Conservation (phyloP, 139 green algal genomes). For the Yamagishiella unicocca region DNA sequence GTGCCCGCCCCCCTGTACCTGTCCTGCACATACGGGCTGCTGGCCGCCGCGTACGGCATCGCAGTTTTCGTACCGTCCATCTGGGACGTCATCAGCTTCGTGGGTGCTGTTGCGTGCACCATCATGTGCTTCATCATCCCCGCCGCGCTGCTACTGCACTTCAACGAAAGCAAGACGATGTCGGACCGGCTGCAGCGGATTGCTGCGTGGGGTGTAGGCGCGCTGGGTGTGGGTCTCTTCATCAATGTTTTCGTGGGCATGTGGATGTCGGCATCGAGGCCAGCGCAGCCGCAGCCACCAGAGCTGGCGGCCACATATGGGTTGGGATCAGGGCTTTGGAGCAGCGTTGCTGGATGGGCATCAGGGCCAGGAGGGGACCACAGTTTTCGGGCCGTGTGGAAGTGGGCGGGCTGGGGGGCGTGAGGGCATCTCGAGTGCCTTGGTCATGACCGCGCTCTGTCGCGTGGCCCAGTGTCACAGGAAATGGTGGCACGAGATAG, state of each 20-base stretch:
- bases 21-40: neutral
- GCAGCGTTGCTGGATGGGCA: neutral
- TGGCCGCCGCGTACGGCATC: neutral
- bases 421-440: no score
- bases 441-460: no score
- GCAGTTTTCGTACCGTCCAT: conserved; percentile 29
- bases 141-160: neutral
- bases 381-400: neutral
- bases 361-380: neutral
- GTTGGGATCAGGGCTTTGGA: no score
- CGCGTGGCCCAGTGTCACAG: no score
- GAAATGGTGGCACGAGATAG: no score
- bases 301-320: no score
- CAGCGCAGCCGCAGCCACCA: neutral
- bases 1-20: conserved; percentile 6
- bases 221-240: conserved; percentile 9
- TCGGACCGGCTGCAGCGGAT: neutral
- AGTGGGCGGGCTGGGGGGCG: conserved; percentile 28
- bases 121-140: conserved; percentile 42
- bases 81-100: conserved; percentile 37
- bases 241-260: conserved; percentile 12
- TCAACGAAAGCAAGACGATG: neutral
- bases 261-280: neutral
- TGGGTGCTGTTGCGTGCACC: conserved; percentile 18
- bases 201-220: neutral